Conservation (phyloP, 805 yeast genomes). For the Nakazawaea anatomiae region DNA sequence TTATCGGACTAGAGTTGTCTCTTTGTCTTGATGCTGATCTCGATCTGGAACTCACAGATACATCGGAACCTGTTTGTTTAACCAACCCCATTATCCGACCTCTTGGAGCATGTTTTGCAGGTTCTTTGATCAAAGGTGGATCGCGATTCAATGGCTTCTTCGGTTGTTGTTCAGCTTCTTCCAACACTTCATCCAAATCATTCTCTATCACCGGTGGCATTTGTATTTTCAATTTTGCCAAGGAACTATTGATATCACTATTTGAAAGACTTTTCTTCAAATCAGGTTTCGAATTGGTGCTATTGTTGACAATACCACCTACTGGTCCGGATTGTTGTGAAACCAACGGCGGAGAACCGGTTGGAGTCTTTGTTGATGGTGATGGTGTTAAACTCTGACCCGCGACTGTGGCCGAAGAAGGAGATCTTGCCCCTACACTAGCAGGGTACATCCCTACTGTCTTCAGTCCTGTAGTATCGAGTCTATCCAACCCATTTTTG, state of each 20-base stretch:
- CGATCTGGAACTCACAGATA: constrained; percentile 4
- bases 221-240: constrained; percentile 19
- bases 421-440: background rate
- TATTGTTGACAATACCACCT: background rate
- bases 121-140: background rate
- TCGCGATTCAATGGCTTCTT: background rate
- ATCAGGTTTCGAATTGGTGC: constrained; percentile 7
- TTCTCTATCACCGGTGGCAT: constrained; percentile 28
- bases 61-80: background rate
- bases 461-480: background rate
- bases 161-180: constrained; percentile 6
- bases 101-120: background rate
- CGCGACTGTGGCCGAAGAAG: background rate
- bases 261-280: constrained; percentile 10
- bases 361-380: background rate
- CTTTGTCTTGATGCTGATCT: constrained; percentile 4
- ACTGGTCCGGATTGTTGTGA: background rate
- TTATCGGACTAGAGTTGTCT: background rate
- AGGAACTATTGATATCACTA: constrained; percentile 18
- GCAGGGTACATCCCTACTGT: background rate
- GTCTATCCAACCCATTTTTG: background rate
- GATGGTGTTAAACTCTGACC: background rate
- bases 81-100: background rate
- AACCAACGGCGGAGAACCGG: background rate
- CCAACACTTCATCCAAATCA: constrained; percentile 25